Base-by-base conservation (phyloP, 495 filamentous ascomycete genomes). In the Lophiotrema nucula region DNA sequence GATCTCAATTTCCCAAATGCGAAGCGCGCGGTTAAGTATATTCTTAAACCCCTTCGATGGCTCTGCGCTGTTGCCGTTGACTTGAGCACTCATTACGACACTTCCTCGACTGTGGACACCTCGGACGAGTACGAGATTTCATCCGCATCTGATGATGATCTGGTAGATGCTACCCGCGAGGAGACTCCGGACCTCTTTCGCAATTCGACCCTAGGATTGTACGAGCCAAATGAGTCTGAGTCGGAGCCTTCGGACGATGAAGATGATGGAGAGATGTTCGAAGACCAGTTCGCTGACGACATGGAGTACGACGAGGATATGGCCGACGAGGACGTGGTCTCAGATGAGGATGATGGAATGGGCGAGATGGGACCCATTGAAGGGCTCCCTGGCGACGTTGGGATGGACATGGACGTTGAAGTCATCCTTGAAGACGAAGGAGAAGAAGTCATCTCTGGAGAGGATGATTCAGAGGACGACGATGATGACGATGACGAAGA, bases 121-220 rank as follows among this genome's bases (percentile, higher is more conserved):
- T 81, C 58, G 8, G 74, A 89, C 27, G 92, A 95, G 35, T 92
- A 95, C 50, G 95, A 96, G 33, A 90, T 96, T 24, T 88, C 87
- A 4, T 90, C 90, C 19, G 86, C 92, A 23, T 91, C 92, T 10
- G 97, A 93, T 0, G 82, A 95, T 39, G 95, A 90, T 6, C 89
- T 95, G 48, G 75, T 88, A 27, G 89, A 91, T 26, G 88, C 62
- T 6, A 70, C 91, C 54, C 88, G 95, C 18, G 93, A 97, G 70
- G 92, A 97, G 69, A 97, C 95, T 6, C 93, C 93, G 19, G 95
- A 99, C 75, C 82, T 99, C 6, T 97, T 96, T 74, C 86, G 93
- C 37, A 95, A 97, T 67, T 97, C 93, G 3, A 89, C 95, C 3
- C 78, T 99, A 27, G 95, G 95, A 33, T 91, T 99, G 83, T 83